Evolutionary conservation across 805 yeast species (phyloP).

Genomic region (Kuraishia borneana): DNA sequence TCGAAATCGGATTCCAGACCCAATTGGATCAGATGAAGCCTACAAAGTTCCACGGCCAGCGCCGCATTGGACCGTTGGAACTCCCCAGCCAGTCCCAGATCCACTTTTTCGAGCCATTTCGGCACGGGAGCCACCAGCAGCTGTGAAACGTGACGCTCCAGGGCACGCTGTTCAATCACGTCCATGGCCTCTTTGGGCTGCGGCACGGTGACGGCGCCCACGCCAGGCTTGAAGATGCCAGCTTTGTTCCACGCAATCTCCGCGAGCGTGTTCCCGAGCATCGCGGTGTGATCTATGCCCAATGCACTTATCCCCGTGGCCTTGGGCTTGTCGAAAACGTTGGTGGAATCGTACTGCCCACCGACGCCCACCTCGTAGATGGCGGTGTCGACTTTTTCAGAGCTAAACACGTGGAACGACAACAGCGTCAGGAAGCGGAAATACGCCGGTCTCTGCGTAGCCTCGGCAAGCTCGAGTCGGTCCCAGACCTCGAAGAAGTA

Average conservation of each 20-base stretch:
- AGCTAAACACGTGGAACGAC: constrained; percentile 82
- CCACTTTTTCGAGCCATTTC: constrained; percentile 23
- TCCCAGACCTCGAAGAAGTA: constrained; percentile 97
- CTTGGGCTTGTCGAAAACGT: constrained; percentile 67
- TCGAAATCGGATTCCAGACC: constrained; percentile 14
- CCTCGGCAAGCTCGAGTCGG: constrained; percentile 35
- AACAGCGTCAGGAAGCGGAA: constrained; percentile 83
- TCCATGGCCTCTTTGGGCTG: constrained; percentile 42
- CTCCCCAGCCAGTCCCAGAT: constrained; percentile 70
- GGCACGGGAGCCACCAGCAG: constrained; percentile 42
- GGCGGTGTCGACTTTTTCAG: constrained; percentile 88
- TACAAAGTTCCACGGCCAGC: constrained; percentile 64
- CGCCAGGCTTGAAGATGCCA: constrained; percentile 71
- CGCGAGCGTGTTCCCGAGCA: constrained; percentile 78
- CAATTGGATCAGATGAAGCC: constrained; percentile 42
- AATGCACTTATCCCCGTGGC: constrained; percentile 78
- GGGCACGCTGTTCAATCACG: constrained; percentile 54
- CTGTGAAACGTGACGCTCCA: constrained; percentile 39
- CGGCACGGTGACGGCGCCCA: constrained; percentile 57
- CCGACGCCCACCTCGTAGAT: constrained; percentile 98
- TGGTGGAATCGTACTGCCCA: constrained; percentile 96
- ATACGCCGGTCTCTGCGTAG: constrained; percentile 52
- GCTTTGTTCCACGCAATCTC: constrained; percentile 95
- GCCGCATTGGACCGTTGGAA: constrained; percentile 85
- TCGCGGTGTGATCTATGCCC: constrained; percentile 85